A percentile compares a stretch with the other conserved stretches of the same genome.
Conservation (phyloP, 495 filamentous ascomycete species). For the Parathielavia appendiculata region DNA sequence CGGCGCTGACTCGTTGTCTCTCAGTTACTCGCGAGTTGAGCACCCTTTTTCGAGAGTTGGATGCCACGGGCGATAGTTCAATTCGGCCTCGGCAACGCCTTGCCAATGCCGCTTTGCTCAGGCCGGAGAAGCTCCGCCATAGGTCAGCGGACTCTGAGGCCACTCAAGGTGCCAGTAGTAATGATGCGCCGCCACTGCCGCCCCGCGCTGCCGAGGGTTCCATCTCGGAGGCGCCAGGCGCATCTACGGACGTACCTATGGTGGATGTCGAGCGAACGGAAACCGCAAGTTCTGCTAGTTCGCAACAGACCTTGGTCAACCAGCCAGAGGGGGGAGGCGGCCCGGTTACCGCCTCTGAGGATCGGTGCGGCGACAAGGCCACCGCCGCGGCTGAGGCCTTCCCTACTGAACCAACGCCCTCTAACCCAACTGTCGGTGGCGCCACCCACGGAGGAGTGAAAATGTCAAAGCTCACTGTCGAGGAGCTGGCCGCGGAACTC, state of each 20-base stretch:
- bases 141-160: slow-evolving; percentile 9
- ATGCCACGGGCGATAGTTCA: slow-evolving; percentile 50
- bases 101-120: slow-evolving; percentile 63
- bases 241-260: slow-evolving; percentile 12
- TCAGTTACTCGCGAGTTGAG: slow-evolving; percentile 68
- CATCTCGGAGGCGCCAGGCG: slow-evolving; percentile 17
- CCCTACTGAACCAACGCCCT: neutral
- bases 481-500: slow-evolving; percentile 40
- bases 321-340: slow-evolving; percentile 22
- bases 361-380: slow-evolving; percentile 8
- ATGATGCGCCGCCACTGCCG: slow-evolving; percentile 27
- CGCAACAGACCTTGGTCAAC: slow-evolving; percentile 41
- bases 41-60: slow-evolving; percentile 64
- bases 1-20: slow-evolving; percentile 8
- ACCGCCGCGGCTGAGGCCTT: slow-evolving; percentile 8
- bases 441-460: slow-evolving; percentile 15
- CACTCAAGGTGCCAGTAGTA: slow-evolving; percentile 2
- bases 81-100: slow-evolving; percentile 71
- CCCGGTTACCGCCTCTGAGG: slow-evolving; percentile 10
- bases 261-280: slow-evolving; percentile 22
- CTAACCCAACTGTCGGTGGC: neutral
- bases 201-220: slow-evolving; percentile 21
- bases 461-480: slow-evolving; percentile 31
- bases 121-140: slow-evolving; percentile 23
- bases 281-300: slow-evolving; percentile 36